These are phyloP conservation scores for Ceratobasidium sp. DNA, from an alignment of 1,284 basidiomycete genomes.

Conservation along the genomic window DNA sequence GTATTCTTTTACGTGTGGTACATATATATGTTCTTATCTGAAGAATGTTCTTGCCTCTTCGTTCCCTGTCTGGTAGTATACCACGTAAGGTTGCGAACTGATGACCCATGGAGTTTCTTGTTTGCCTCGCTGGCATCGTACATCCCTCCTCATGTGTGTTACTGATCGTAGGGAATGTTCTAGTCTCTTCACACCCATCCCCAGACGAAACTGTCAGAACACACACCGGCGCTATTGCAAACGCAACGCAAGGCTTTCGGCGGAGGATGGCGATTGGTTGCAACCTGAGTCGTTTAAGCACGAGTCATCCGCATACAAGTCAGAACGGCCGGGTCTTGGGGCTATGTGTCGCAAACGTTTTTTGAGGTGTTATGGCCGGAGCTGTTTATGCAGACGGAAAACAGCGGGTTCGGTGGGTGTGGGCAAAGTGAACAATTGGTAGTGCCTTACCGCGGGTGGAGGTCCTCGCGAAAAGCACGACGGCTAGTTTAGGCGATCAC, in stretches of 20 bases:
- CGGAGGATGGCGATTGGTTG: conserved; percentile 12
- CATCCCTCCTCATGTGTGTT: conserved; percentile 31
- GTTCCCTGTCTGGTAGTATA: background rate
- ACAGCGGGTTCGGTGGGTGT: background rate
- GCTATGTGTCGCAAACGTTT: conserved; percentile 1
- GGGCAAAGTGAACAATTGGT: background rate
- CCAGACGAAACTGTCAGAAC: background rate
- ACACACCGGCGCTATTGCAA: conserved; percentile 1
- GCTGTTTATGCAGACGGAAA: background rate
- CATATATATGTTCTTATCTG: conserved; percentile 26
- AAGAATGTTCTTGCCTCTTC: background rate
- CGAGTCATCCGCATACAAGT: background rate
- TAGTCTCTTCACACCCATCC: background rate
- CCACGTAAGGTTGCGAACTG: background rate
- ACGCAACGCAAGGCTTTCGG: background rate
- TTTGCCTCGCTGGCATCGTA: conserved; percentile 25
- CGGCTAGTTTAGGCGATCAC: background rate
- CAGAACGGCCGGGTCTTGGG: background rate
- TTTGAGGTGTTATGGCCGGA: conserved; percentile 32
- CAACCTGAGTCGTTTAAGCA: no score
- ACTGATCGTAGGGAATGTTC: conserved; percentile 17
- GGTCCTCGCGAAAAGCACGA: background rate
- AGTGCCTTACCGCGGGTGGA: background rate
- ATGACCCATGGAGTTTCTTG: background rate
- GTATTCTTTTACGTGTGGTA: conserved; percentile 10